Base-by-base conservation (phyloP, 176 grass and related monocot genomes). In the Oryza meridionalis region DNA sequence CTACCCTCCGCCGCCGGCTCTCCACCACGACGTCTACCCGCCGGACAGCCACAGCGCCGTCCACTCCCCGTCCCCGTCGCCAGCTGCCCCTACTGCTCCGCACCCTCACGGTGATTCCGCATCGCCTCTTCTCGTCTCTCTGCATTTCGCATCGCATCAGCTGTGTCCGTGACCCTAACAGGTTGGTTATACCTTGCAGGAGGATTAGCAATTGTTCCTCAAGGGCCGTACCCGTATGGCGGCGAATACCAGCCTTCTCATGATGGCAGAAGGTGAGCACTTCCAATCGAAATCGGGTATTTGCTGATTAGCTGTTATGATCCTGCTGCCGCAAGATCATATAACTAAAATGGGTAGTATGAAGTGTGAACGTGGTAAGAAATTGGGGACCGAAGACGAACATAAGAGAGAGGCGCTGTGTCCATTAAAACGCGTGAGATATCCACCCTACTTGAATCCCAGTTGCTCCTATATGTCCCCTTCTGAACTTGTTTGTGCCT, bases 1-100 rank as follows among this genome's bases (percentile, higher is more conserved):
- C 46, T 78, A 78, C 11, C 26, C 45, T 5, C 25, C 12, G 55
- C 67, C 21, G 11, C 58, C 74, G 35, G 64, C 6, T 32, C 14
- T 72, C n/a, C 67, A 42, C 67, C 69, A 88, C 50, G 65, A 51
- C 24, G 66, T 81, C 67, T 94, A 98, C 73, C 93, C 93, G 6
- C 89, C 89, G 69, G 90, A 91, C 47, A 85, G 93, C 63, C 91
- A 93, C 43, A 88, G 87, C 26, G 91, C 87, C 27, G 79, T 98
- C 68, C 68, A 95, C 65, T 68, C 84, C 73, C 69, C 89, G 7
- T 82, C 81, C 33, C 46, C 71, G 12, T 89, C 73, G 16, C 81
- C 38, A 40, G 7, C 71, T 68, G 78, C 69, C 21, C 78, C 80
- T 3, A 25, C 42, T 4, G 38, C 62, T 40, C 76, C 40, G 15